These are phyloP conservation scores for Lachnellula arida DNA, from an alignment of 2,329 filamentous ascomycete species.

Conservation along the genomic window DNA sequence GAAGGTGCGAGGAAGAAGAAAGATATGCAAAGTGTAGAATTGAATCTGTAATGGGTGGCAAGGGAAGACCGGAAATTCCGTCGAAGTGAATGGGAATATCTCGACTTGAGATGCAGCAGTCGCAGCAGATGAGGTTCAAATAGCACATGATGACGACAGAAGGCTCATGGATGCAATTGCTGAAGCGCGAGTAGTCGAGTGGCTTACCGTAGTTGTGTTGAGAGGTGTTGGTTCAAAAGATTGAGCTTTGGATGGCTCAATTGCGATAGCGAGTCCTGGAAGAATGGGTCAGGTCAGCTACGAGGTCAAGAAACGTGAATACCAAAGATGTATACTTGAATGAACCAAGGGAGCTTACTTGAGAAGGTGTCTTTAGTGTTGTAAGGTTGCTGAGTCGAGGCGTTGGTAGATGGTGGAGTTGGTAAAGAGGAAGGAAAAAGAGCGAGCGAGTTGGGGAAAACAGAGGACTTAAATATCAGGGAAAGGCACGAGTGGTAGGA, in stretches of 20 bases:
- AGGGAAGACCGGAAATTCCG: too few relatives aligned
- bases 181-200: neutral
- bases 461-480: neutral
- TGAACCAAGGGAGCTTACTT: too few relatives aligned
- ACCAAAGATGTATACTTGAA: too few relatives aligned
- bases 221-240: neutral
- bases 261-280: neutral
- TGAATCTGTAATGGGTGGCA: too few relatives aligned
- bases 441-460: neutral
- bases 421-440: neutral
- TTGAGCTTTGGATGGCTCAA: neutral
- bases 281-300: neutral
- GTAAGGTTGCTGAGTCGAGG: neutral
- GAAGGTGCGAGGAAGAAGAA: neutral
- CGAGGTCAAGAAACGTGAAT: too few relatives aligned
- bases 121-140: too few relatives aligned
- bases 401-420: neutral
- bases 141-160: too few relatives aligned
- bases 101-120: too few relatives aligned
- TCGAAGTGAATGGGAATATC: too few relatives aligned
- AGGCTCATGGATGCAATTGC: neutral
- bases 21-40: neutral
- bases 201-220: neutral
- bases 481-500: neutral
- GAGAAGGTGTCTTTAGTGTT: too few relatives aligned